Percentiles rank a stretch among this genome's conserved stretches.
Evolutionary conservation across 192 early-diverging fungal genomes (phyloP).

Genomic region (Entophlyctis helioformis): DNA sequence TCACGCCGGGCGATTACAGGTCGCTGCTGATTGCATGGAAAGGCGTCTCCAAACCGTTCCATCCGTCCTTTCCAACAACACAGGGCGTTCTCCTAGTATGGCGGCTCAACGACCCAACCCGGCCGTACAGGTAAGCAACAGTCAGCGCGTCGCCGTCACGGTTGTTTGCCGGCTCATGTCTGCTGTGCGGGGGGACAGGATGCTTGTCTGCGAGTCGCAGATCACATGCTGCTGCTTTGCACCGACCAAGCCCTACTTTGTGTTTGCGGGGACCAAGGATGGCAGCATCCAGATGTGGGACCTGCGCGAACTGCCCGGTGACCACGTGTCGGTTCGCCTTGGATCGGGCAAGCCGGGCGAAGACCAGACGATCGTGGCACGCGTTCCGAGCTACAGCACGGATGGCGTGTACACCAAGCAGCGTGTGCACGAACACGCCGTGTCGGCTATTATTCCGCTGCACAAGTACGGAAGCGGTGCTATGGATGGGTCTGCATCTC

Average conservation of each 20-base stretch:
- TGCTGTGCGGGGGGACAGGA: too few relatives aligned
- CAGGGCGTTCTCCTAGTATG: constrained; percentile 21
- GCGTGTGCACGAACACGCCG: constrained; percentile 10
- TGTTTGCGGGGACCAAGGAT: constrained; percentile 30
- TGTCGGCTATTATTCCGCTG: constrained; percentile 6
- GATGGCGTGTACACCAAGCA: constrained; percentile 17
- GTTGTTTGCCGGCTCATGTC: too few relatives aligned
- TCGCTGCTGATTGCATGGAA: constrained; percentile 12
- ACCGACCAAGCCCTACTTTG: constrained; percentile 15
- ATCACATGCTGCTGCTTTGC: constrained; percentile 11
- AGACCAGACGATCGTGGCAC: constrained; percentile 1
- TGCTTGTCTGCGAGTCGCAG: constrained; percentile 18
- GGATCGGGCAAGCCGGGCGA: too few relatives aligned
- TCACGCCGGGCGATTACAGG: constrained; percentile 16
- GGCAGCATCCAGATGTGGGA: constrained; percentile 34
- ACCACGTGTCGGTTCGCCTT: neutral
- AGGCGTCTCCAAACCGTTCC: neutral
- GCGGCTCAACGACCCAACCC: constrained; percentile 17
- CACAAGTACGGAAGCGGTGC: constrained; percentile 1
- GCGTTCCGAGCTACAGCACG: constrained; percentile 20
- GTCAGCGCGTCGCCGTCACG: too few relatives aligned
- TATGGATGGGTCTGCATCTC: neutral
- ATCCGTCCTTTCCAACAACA: too few relatives aligned
- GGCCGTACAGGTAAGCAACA: constrained; percentile 22
- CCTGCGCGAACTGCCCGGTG: constrained; percentile 7